Evolutionary conservation across 1,284 basidiomycete genomes (phyloP).

Genomic region (Phlebopus sp.): DNA sequence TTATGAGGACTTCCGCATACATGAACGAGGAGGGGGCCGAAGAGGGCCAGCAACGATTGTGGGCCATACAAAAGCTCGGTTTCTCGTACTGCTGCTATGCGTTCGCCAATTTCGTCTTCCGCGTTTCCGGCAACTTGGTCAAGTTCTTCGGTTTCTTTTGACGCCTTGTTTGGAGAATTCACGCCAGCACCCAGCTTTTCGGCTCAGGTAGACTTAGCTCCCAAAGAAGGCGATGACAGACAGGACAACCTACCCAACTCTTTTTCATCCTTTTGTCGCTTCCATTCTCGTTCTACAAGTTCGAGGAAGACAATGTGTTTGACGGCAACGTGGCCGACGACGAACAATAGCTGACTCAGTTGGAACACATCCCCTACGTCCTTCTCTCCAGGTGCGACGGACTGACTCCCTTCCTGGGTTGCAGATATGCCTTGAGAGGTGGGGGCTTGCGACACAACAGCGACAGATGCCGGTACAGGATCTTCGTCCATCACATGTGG

Average conservation of each 20-base stretch:
- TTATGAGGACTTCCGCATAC: constrained; percentile 87
- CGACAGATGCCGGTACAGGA: constrained; percentile 9
- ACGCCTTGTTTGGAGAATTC: constrained; percentile 32
- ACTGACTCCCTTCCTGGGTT: constrained; percentile 6
- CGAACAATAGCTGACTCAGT: constrained; percentile 88
- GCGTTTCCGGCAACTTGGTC: constrained; percentile 98
- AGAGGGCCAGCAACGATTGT: constrained; percentile 81
- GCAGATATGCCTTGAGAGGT: constrained; percentile 14
- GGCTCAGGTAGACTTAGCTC: constrained; percentile 33
- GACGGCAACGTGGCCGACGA: constrained; percentile 95
- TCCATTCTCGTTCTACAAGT: constrained; percentile 95
- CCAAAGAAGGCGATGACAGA: not conserved
- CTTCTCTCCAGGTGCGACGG: constrained; percentile 31
- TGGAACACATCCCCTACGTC: constrained; percentile 80
- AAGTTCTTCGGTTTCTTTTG: constrained; percentile 83
- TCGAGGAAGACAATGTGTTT: constrained; percentile 98
- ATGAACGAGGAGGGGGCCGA: constrained; percentile 86
- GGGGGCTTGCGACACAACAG: constrained; percentile 15
- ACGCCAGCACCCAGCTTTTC: constrained; percentile 52
- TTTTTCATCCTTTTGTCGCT: constrained; percentile 90
- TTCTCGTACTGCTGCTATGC: constrained; percentile 82
- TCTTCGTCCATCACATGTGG: constrained; percentile 49
- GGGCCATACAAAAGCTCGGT: constrained; percentile 85
- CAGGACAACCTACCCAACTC: constrained; percentile 56
- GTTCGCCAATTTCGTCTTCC: constrained; percentile 97